phyloP scores from a whole-genome alignment of 1,284 basidiomycete species.

The Afroboletus lepidellus region DNA sequence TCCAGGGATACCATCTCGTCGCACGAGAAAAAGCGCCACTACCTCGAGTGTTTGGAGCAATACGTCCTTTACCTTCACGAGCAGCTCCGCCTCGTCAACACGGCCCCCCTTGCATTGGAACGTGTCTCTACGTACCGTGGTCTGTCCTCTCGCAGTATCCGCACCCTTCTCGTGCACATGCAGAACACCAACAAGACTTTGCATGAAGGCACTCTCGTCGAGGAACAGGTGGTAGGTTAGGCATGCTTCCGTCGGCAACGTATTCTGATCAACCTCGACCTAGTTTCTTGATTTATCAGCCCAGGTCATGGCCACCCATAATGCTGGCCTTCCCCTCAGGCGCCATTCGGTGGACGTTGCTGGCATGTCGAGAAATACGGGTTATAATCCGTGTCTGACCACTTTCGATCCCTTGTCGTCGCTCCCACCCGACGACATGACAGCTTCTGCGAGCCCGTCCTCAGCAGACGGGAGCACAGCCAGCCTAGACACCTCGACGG shows the following conservation, averaged over 20 bases:
- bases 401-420: constrained; percentile 20
- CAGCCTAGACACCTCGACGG: constrained; percentile 21
- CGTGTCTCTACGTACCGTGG: constrained; percentile 56
- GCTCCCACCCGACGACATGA: constrained; percentile 18
- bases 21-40: constrained; percentile 73
- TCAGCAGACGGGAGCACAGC: constrained; percentile 20
- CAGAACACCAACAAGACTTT: constrained; percentile 51
- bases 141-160: constrained; percentile 55
- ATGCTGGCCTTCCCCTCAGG: constrained; percentile 25
- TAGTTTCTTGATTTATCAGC: constrained; percentile 33
- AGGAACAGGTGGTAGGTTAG: constrained; percentile 51
- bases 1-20: constrained; percentile 64
- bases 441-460: constrained; percentile 26
- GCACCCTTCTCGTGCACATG: constrained; percentile 64
- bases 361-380: constrained; percentile 12
- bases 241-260: not conserved
- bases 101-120: constrained; percentile 49
- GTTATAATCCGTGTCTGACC: constrained; percentile 12
- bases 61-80: constrained; percentile 66
- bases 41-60: constrained; percentile 68
- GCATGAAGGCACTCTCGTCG: constrained; percentile 45
- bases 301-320: constrained; percentile 30
- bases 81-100: constrained; percentile 51
- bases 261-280: not conserved
- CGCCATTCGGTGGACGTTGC: constrained; percentile 32